Conservation (phyloP, 2,329 filamentous ascomycete genomes). For the Fusarium veterinarium region DNA sequence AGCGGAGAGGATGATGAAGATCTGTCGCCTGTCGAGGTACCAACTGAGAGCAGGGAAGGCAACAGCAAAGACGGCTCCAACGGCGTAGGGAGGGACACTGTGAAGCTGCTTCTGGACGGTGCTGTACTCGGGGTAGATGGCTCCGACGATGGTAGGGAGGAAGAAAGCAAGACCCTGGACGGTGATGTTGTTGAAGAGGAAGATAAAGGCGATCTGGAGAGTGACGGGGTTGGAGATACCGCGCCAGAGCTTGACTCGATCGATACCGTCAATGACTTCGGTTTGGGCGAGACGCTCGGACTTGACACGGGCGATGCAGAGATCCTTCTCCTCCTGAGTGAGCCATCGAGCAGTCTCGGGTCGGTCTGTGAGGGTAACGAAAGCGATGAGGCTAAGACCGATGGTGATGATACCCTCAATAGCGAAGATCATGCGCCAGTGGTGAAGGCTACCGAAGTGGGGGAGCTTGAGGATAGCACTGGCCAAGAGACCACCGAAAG, state of each 20-base stretch:
- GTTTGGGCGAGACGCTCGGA: conserved; percentile 68
- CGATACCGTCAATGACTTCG: conserved; percentile 70
- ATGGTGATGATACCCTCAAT: conserved; percentile 73
- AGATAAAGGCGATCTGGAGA: conserved; percentile 65
- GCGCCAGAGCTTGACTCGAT: conserved; percentile 65
- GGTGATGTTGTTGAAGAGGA: conserved; percentile 74
- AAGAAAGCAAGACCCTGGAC: conserved; percentile 76
- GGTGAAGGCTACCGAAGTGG: conserved; percentile 64
- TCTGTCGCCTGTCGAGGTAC: conserved; percentile 63
- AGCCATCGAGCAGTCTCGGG: conserved; percentile 75
- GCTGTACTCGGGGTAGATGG: conserved; percentile 69
- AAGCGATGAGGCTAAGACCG: conserved; percentile 66
- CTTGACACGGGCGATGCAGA: conserved; percentile 71
- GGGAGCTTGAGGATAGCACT: conserved; percentile 71
- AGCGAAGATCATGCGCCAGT: conserved; percentile 78
- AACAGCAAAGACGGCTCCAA: conserved; percentile 70
- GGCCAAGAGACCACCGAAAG: conserved; percentile 73
- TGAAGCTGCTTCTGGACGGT: conserved; percentile 72
- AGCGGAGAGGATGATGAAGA: conserved; percentile 66
- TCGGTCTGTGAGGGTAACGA: conserved; percentile 73
- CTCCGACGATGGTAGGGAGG: conserved; percentile 71
- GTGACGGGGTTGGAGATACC: conserved; percentile 71
- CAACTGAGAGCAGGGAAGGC: conserved; percentile 68
- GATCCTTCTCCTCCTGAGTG: conserved; percentile 69
- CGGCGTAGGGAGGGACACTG: conserved; percentile 73